phyloP scores from a whole-genome alignment of 202 grass and related monocot species.

The Musa balbisiana region DNA sequence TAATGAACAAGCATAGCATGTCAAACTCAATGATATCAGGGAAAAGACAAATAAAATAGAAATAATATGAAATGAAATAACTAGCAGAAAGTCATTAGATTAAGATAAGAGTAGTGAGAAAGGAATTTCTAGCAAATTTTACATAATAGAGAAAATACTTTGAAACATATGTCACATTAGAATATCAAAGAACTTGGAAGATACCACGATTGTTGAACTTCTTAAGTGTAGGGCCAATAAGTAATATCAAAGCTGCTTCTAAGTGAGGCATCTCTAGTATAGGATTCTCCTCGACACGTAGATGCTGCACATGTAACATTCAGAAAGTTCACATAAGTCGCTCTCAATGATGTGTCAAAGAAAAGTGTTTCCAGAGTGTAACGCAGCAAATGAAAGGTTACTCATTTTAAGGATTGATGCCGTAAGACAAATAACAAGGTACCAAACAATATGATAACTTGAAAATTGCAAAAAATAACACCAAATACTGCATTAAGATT shows the following conservation, averaged over 20 bases:
- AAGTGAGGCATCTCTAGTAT: conserved; percentile 78
- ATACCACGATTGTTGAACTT: conserved; percentile 91
- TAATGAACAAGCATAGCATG: no score
- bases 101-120: no score
- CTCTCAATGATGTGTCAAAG: not conserved
- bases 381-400: no score
- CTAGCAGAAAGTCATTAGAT: no score
- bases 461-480: not conserved
- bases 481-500: not conserved
- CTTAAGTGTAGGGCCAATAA: conserved; percentile 82
- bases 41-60: not conserved
- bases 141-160: not conserved
- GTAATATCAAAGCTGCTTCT: conserved; percentile 68
- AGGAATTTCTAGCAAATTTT: not conserved
- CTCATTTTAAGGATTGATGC: no score
- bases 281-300: conserved; percentile 88
- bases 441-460: not conserved
- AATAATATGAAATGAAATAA: not conserved
- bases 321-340: conserved; percentile 13
- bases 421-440: not conserved
- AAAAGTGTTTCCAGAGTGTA: not conserved
- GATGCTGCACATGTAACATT: conserved; percentile 47
- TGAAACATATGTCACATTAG: no score
- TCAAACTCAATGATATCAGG: not conserved
- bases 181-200: conserved; percentile 2